phyloP scores from a whole-genome alignment of 2,329 filamentous ascomycete species.

The Fusarium graminum region DNA sequence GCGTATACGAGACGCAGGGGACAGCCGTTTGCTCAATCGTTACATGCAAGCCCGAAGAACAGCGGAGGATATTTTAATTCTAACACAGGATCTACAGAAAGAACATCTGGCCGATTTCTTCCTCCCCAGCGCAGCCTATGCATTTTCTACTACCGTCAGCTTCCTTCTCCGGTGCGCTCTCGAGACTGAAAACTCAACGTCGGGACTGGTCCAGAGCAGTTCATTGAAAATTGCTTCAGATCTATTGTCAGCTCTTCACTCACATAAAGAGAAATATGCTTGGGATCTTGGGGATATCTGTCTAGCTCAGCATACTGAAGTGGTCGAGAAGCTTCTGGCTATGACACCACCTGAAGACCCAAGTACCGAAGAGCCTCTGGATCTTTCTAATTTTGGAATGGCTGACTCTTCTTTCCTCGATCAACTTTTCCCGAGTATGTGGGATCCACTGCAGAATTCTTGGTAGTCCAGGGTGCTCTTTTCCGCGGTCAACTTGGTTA shows the following conservation, averaged over 20 bases:
- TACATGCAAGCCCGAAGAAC: conserved; percentile 60
- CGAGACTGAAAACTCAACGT: conserved; percentile 56
- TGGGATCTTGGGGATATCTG: conserved; percentile 68
- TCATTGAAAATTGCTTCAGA: conserved; percentile 60
- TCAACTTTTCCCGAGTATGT: conserved; percentile 53
- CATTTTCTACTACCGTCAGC: conserved; percentile 63
- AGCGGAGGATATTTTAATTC: conserved; percentile 63
- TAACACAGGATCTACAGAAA: conserved; percentile 61
- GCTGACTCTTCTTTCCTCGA: conserved; percentile 53
- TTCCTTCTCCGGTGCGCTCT: conserved; percentile 64
- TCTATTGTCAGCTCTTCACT: conserved; percentile 56
- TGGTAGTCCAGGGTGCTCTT: conserved; percentile 42
- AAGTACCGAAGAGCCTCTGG: conserved; percentile 28
- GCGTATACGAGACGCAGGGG: conserved; percentile 39
- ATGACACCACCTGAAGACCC: conserved; percentile 46
- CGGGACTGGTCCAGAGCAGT: conserved; percentile 53
- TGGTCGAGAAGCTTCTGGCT: conserved; percentile 60
- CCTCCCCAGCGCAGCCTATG: conserved; percentile 62
- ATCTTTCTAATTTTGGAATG: conserved; percentile 50
- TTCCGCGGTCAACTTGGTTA: conserved; percentile 11
- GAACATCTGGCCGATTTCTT: conserved; percentile 63
- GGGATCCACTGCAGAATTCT: conserved; percentile 54
- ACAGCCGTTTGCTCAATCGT: conserved; percentile 47
- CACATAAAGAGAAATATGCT: conserved; percentile 54
- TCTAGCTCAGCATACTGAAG: conserved; percentile 60